phyloP scores from a whole-genome alignment of 2,329 filamentous ascomycete species.

The Calonectria henricotiae region DNA sequence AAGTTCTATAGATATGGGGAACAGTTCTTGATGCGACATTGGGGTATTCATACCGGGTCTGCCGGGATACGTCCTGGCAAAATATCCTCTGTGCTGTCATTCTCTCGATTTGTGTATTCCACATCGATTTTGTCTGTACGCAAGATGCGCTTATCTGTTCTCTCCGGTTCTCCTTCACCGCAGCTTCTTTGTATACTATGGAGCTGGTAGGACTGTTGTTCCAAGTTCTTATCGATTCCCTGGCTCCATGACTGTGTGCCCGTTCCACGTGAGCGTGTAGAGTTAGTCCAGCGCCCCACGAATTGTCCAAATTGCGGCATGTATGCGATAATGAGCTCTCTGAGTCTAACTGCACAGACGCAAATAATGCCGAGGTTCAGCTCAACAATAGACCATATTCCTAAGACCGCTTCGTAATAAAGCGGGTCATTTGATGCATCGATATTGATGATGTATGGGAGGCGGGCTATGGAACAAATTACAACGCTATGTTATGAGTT shows the following conservation, averaged over 20 bases:
- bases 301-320: slow-evolving; percentile 2
- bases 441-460: slow-evolving; percentile 1
- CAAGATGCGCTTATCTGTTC: neutral
- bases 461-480: neutral
- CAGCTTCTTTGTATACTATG: slow-evolving; percentile 6
- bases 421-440: slow-evolving; percentile 54
- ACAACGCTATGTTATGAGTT: neutral
- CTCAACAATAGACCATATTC: slow-evolving; percentile 59
- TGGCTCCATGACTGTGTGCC: neutral
- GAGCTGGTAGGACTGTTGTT: slow-evolving; percentile 14
- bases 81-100: neutral
- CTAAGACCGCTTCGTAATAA: slow-evolving; percentile 50
- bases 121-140: neutral
- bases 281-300: neutral
- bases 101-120: too few species aligned
- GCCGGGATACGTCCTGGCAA: neutral
- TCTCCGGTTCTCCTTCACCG: neutral
- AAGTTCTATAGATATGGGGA: too few species aligned
- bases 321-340: slow-evolving; percentile 39
- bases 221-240: neutral
- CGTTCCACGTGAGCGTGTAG: neutral
- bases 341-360: slow-evolving; percentile 55
- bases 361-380: slow-evolving; percentile 60
- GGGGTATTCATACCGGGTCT: neutral
- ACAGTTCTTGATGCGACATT: neutral